Base-by-base conservation (phyloP, 2,329 filamentous ascomycete genomes). In the Microsporum audouinii region DNA sequence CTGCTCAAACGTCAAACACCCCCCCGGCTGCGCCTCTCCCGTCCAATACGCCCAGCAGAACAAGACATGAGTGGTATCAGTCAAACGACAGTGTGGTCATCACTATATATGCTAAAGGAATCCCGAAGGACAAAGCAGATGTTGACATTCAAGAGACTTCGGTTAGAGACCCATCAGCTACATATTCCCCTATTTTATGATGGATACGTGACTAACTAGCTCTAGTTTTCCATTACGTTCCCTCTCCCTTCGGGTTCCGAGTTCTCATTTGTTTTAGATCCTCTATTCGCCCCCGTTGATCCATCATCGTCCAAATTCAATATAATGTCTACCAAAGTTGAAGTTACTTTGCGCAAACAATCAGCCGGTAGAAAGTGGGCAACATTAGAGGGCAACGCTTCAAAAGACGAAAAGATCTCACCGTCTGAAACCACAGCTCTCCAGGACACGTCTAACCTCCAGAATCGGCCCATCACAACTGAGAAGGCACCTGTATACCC, bases 321-420 rank as follows among this genome's bases (percentile, higher is more conserved):
- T 0, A 82, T 95, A 60, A 86, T 88, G 47, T 80, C 87, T 1
- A 89, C 85, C 68, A 96, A 96, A 72, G 80, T 95, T 60, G 91
- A 95, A 72, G 77, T 96, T 41, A 81, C 77, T 8, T 80, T 96
- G 14, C 80, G 80, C 63, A 96, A 96, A 73, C 77, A 79, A 45
- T 78, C 72, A 0, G 73, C 82, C 0, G 87, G 86, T 5, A 74
- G 80, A 57, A 91, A 89, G 70, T 94, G 89, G 89, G 72, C 79
- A 31, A 69, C 74, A 1, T 75, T 88, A 1, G 82, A 87, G 73
- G 75, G 77, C 14, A 47, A 34, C 23, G 6, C 43, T 36, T 34
- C 31, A 7, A 31, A 34, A 38, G 45, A 62, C 65, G 73, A 69
- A 65, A 51, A 33, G 23, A 29, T 29, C 5, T 31, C 27, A 14